These are phyloP conservation scores for Penicillium desertorum DNA, from an alignment of 495 filamentous ascomycete species.

Conservation along the genomic window DNA sequence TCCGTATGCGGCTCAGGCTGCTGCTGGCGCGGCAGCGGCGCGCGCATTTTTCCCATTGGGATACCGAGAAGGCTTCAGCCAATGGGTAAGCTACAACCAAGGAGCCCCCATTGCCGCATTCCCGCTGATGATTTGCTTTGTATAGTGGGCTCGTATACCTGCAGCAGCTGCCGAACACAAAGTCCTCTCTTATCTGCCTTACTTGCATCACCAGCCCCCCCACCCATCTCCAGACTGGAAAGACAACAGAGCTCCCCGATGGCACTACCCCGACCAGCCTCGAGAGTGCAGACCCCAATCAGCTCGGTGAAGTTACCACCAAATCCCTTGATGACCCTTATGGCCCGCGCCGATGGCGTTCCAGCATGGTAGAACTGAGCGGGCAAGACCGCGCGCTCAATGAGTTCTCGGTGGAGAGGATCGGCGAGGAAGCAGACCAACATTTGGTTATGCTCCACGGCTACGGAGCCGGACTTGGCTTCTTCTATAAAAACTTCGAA, in stretches of 20 bases:
- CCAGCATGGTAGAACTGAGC: conserved; percentile 76
- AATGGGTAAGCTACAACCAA: conserved; percentile 68
- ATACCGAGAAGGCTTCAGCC: conserved; percentile 84
- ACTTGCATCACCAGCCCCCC: conserved; percentile 71
- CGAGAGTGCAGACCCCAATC: conserved; percentile 39
- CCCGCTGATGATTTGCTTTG: conserved; percentile 9
- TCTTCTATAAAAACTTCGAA: conserved; percentile 98
- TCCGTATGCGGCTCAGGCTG: conserved; percentile 44
- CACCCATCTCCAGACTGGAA: conserved; percentile 66
- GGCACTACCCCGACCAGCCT: conserved; percentile 41
- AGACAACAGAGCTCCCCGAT: conserved; percentile 42
- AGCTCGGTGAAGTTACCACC: conserved; percentile 38
- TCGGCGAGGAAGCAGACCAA: conserved; percentile 71
- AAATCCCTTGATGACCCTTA: conserved; percentile 70
- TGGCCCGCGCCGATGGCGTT: conserved; percentile 83
- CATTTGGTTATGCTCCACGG: conserved; percentile 98
- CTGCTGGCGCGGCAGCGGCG: conserved; percentile 34
- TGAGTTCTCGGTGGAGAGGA: conserved; percentile 85
- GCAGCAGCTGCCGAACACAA: conserved; percentile 84
- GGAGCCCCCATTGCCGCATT: conserved; percentile 1
- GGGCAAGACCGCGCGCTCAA: conserved; percentile 88
- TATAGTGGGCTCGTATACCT: conserved; percentile 78
- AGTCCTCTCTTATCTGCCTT: conserved; percentile 84
- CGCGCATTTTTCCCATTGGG: conserved; percentile 73
- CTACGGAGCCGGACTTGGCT: conserved; percentile 92